These are phyloP conservation scores for Stephania japonica DNA, from an alignment of 164 flowering plant species.

Conservation along the genomic window DNA sequence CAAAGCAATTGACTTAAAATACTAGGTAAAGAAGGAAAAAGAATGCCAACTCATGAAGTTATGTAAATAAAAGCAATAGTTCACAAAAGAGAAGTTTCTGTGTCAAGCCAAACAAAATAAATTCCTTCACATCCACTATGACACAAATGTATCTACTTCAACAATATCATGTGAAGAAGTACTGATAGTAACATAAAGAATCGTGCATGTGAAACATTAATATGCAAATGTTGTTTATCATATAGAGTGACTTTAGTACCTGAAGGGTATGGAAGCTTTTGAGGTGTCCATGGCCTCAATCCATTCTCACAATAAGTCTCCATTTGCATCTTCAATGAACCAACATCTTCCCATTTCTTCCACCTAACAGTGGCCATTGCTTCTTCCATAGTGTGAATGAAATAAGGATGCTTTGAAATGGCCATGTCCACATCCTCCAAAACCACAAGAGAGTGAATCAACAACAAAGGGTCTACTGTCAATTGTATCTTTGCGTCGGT, in stretches of 20 bases:
- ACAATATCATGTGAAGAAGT: too few relatives aligned
- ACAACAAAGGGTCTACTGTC: slow-evolving; percentile 71
- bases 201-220: not conserved
- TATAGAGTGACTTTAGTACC: slow-evolving; percentile 32
- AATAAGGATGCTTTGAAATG: slow-evolving; percentile 77
- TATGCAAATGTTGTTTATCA: not conserved
- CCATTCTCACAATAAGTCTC: slow-evolving; percentile 89
- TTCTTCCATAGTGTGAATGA: slow-evolving; percentile 83
- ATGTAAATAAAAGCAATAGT: too few relatives aligned
- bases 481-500: slow-evolving; percentile 82
- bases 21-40: too few relatives aligned
- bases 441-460: slow-evolving; percentile 64
- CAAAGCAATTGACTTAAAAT: too few relatives aligned
- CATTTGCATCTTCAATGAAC: slow-evolving; percentile 64
- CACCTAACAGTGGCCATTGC: slow-evolving; percentile 96
- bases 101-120: too few relatives aligned
- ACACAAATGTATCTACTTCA: too few relatives aligned
- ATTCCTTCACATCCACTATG: too few relatives aligned
- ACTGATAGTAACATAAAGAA: too few relatives aligned
- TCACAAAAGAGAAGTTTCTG: too few relatives aligned
- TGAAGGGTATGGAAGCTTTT: slow-evolving; percentile 72
- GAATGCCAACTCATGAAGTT: too few relatives aligned
- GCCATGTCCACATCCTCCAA: slow-evolving; percentile 70
- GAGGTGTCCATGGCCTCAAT: slow-evolving; percentile 63
- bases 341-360: slow-evolving; percentile 85